phyloP scores from a whole-genome alignment of 2,329 filamentous ascomycete species.

The Beauveria sp. region DNA sequence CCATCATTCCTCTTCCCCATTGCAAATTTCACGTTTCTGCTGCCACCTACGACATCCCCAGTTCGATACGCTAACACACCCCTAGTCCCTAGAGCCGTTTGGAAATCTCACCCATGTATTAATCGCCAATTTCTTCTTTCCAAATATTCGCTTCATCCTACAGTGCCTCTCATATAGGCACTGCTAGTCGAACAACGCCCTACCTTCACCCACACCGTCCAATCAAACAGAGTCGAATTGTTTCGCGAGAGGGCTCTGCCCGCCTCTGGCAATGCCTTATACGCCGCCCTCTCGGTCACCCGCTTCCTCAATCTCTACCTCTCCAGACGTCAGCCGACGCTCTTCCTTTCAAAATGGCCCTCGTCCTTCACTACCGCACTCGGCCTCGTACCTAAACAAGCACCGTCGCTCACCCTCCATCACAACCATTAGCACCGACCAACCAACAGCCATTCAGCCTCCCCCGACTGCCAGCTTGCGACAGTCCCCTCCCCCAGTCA shows the following conservation, averaged over 20 bases:
- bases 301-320: constrained; percentile 49
- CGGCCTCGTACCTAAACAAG: constrained; percentile 57
- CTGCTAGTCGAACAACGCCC: not conserved
- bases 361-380: constrained; percentile 52
- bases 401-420: constrained; percentile 53
- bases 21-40: too few species aligned
- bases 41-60: too few species aligned
- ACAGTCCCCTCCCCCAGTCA: constrained; percentile 77
- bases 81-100: constrained; percentile 9
- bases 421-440: constrained; percentile 27
- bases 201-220: not conserved
- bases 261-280: constrained; percentile 66
- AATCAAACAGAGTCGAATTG: not conserved
- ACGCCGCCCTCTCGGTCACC: constrained; percentile 68
- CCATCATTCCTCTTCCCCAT: not conserved
- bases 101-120: constrained; percentile 8
- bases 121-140: not conserved
- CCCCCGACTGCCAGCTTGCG: constrained; percentile 53
- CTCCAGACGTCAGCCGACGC: constrained; percentile 51
- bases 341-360: constrained; percentile 46
- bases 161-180: constrained; percentile 10
- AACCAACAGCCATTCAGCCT: constrained; percentile 36
- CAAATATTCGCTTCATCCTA: not conserved
- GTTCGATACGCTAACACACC: not conserved
- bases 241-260: constrained; percentile 2